A percentile compares a stretch with the other conserved stretches of the same genome.
These are phyloP conservation scores for Arabidopsis hybrid DNA, from an alignment of 441 rosid species.

Conservation along the genomic window DNA sequence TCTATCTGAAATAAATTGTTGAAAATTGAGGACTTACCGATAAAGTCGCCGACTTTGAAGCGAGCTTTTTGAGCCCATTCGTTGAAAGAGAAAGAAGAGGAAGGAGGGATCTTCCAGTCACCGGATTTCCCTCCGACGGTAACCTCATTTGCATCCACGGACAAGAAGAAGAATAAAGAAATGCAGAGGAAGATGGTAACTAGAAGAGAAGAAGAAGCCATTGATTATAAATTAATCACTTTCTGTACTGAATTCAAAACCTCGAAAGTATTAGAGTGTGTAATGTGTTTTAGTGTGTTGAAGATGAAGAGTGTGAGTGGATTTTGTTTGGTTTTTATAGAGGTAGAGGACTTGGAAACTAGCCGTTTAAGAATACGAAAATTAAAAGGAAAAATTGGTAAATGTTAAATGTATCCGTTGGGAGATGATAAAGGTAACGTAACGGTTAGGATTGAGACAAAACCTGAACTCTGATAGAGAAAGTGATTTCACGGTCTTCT, in stretches of 20 bases:
- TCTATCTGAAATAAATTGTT: no score
- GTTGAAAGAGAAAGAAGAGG: constrained; percentile 72
- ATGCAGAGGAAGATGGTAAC: constrained; percentile 26
- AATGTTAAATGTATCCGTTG: constrained; percentile 43
- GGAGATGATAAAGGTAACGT: constrained; percentile 26
- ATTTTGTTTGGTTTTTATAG: constrained; percentile 33
- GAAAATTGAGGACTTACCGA: constrained; percentile 53
- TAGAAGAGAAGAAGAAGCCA: constrained; percentile 39
- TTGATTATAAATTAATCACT: neutral
- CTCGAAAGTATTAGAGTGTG: neutral
- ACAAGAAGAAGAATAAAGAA: constrained; percentile 11
- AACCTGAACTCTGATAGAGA: constrained; percentile 5
- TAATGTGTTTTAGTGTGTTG: neutral
- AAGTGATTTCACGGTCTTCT: constrained; percentile 12
- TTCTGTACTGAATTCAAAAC: neutral
- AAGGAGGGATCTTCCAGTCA: constrained; percentile 79
- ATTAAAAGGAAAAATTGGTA: neutral
- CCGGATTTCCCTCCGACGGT: constrained; percentile 74
- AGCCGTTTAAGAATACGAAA: constrained; percentile 26
- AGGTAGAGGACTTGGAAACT: constrained; percentile 29
- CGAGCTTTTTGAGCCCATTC: constrained; percentile 77
- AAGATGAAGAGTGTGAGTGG: constrained; percentile 23
- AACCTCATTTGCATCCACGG: constrained; percentile 61
- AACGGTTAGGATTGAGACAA: constrained; percentile 28
- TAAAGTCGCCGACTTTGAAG: constrained; percentile 72